Evolutionary conservation across 1,139 yeast species (phyloP).

Genomic region (Meyerozyma guilliermondii): DNA sequence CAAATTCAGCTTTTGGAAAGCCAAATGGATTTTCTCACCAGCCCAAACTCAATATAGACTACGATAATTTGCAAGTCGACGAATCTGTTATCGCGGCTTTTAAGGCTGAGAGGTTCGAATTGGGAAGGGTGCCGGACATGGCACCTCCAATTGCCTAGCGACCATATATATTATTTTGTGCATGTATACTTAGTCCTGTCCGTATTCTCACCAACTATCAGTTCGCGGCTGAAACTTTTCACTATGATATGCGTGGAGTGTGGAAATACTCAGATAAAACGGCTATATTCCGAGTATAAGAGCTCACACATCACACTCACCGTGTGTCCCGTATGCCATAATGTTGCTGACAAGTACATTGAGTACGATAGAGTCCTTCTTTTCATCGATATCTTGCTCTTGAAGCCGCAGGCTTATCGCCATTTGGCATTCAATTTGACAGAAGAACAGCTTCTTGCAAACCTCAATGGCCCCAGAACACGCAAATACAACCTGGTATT

Average conservation of each 20-base stretch:
- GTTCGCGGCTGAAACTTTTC: background rate
- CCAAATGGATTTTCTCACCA: background rate
- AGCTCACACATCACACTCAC: slow-evolving; percentile 78
- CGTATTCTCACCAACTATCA: background rate
- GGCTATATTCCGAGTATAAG: slow-evolving; percentile 68
- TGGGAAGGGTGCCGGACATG: slow-evolving; percentile 74
- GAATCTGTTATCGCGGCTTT: slow-evolving; percentile 46
- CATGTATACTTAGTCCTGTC: too few relatives aligned
- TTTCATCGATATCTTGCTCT: slow-evolving; percentile 73
- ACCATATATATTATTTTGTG: too few relatives aligned
- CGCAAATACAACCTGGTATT: slow-evolving; percentile 21
- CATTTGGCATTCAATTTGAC: slow-evolving; percentile 78
- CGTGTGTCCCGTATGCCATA: slow-evolving; percentile 66
- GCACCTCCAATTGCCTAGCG: slow-evolving; percentile 54
- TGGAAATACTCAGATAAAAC: slow-evolving; percentile 49
- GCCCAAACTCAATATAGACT: background rate
- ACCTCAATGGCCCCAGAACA: slow-evolving; percentile 5
- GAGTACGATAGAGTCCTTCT: slow-evolving; percentile 84
- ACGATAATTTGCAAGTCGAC: slow-evolving; percentile 32
- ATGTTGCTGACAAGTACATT: slow-evolving; percentile 83
- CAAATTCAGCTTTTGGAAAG: slow-evolving; percentile 1
- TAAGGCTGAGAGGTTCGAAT: slow-evolving; percentile 41
- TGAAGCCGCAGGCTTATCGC: slow-evolving; percentile 86
- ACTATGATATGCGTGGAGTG: slow-evolving; percentile 92
- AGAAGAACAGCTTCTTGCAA: slow-evolving; percentile 24